Percentiles rank a stretch among this genome's conserved stretches.
phyloP scores from a whole-genome alignment of 345 rosid genomes.

The Eucalyptus camaldulensis region DNA sequence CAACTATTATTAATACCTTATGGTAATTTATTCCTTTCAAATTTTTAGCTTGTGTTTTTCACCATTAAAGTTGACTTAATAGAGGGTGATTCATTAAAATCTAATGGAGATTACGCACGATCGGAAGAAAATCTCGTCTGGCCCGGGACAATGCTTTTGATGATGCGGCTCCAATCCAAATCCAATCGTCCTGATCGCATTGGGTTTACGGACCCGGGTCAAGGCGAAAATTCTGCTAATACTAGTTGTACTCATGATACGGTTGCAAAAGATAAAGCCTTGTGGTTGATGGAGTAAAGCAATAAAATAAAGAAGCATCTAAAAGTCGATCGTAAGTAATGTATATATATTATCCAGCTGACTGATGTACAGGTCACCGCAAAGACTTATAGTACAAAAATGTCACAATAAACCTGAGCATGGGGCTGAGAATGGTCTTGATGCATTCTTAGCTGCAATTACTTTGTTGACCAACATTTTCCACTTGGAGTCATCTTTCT shows the following conservation, averaged over 20 bases:
- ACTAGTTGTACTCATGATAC: not conserved
- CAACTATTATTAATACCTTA: not conserved
- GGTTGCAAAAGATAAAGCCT: not conserved
- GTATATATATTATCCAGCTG: too few relatives aligned
- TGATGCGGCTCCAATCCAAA: not conserved
- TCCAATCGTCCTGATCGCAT: not conserved
- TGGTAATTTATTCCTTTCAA: not conserved
- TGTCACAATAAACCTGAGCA: too few relatives aligned
- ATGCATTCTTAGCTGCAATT: too few relatives aligned
- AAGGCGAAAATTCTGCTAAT: not conserved
- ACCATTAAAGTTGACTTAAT: not conserved
- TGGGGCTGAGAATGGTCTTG: too few relatives aligned
- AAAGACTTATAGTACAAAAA: too few relatives aligned
- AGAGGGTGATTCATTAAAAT: not conserved
- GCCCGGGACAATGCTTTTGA: not conserved
- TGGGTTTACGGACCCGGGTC: not conserved
- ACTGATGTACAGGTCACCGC: too few relatives aligned
- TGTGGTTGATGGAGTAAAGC: too few relatives aligned
- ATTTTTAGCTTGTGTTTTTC: not conserved
- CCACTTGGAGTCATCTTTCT: too few relatives aligned
- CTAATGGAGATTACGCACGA: not conserved
- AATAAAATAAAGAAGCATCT: too few relatives aligned
- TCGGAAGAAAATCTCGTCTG: not conserved
- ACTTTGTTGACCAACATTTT: too few relatives aligned
- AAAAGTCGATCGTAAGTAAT: too few relatives aligned